phyloP scores from a whole-genome alignment of 345 rosid species.

The Salix koriyanagi region DNA sequence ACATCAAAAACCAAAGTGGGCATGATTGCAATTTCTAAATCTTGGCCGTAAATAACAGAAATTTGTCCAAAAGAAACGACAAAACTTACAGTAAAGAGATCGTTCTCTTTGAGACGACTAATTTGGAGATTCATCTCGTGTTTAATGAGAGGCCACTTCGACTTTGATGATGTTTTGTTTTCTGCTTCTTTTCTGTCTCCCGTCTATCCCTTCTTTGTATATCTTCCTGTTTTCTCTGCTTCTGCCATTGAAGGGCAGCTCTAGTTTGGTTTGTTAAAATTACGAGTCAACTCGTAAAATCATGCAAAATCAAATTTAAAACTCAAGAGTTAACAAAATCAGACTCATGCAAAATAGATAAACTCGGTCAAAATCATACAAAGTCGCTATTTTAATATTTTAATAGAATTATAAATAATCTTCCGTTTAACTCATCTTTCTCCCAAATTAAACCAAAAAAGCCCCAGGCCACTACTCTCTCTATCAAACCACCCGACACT shows the following conservation, averaged over 20 bases:
- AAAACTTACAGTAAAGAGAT: constrained; percentile 64
- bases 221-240: constrained; percentile 5
- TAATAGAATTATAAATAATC: no score
- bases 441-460: no score
- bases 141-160: constrained; percentile 63
- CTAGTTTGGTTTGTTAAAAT: background rate
- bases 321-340: no score
- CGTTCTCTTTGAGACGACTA: constrained; percentile 47
- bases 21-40: background rate
- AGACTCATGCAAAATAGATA: no score
- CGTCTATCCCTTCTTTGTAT: constrained; percentile 40
- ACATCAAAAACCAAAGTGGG: background rate
- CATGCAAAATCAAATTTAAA: no score
- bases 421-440: no score
- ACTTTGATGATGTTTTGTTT: constrained; percentile 13
- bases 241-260: constrained; percentile 28
- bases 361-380: no score
- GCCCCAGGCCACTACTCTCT: no score
- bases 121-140: constrained; percentile 47
- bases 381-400: no score
- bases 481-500: no score
- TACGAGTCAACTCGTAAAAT: no score
- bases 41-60: background rate
- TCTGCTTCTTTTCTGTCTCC: constrained; percentile 34
- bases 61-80: background rate